Conservation (phyloP, 2,329 filamentous ascomycete genomes). For the Teratosphaeriaceae sp. region DNA sequence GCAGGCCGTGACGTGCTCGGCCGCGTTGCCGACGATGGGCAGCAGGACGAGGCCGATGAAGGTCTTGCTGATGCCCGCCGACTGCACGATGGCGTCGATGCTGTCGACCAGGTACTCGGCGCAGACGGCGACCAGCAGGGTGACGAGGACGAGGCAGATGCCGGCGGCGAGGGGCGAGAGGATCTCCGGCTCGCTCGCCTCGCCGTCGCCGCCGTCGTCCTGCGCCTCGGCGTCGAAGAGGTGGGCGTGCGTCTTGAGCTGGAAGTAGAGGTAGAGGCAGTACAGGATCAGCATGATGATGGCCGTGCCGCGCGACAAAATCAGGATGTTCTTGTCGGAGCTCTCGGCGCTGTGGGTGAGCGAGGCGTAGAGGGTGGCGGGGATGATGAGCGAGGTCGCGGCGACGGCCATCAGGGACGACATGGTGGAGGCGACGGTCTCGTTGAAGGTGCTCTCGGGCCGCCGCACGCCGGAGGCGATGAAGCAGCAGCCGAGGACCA, state of each 20-base stretch:
- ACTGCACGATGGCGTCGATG: slow-evolving; percentile 48
- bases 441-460: slow-evolving; percentile 54
- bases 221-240: slow-evolving; percentile 40
- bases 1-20: slow-evolving; percentile 50
- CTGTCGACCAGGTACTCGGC: slow-evolving; percentile 49
- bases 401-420: slow-evolving; percentile 54
- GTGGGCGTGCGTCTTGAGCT: slow-evolving; percentile 44
- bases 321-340: slow-evolving; percentile 39
- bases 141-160: slow-evolving; percentile 42
- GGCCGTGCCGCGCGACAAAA: slow-evolving; percentile 48
- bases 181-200: slow-evolving; percentile 33
- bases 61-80: slow-evolving; percentile 47
- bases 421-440: slow-evolving; percentile 72
- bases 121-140: slow-evolving; percentile 44
- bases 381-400: slow-evolving; percentile 48
- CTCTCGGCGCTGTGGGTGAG: slow-evolving; percentile 34
- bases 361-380: slow-evolving; percentile 46
- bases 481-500: slow-evolving; percentile 57
- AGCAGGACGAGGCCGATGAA: slow-evolving; percentile 52
- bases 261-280: slow-evolving; percentile 49
- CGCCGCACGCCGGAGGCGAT: slow-evolving; percentile 42
- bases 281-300: slow-evolving; percentile 49
- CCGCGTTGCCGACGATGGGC: slow-evolving; percentile 52
- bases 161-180: slow-evolving; percentile 40
- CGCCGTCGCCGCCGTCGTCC: slow-evolving; percentile 24